A percentile compares a stretch with the other conserved stretches of the same genome.
phyloP scores from a whole-genome alignment of 1,284 basidiomycete genomes.

The Trichosporon ovoides region DNA sequence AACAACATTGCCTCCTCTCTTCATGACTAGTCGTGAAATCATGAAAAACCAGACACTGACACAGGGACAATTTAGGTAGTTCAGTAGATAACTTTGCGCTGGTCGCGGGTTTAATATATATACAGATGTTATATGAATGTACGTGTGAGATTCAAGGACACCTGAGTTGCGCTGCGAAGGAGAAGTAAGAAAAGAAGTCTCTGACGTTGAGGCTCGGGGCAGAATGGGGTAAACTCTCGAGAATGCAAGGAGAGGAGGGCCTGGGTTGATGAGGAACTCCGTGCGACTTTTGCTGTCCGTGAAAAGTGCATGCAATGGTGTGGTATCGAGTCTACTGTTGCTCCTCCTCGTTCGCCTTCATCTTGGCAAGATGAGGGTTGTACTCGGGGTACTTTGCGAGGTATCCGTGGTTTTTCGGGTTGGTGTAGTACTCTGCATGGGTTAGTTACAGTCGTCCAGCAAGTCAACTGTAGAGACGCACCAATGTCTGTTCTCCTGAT shows the following conservation, averaged over 20 bases:
- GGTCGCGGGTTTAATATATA: not conserved
- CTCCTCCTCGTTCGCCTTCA: constrained; percentile 1
- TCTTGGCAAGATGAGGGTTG: constrained; percentile 8
- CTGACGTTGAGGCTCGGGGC: no score
- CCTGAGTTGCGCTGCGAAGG: no score
- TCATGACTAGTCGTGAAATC: constrained; percentile 1
- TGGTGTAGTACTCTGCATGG: constrained; percentile 47
- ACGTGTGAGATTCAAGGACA: not conserved
- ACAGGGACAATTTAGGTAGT: constrained; percentile 6
- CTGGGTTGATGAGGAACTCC: no score
- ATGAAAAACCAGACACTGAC: constrained; percentile 4
- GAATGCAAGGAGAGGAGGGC: no score
- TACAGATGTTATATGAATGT: constrained; percentile 5
- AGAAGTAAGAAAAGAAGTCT: no score
- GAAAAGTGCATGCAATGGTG: constrained; percentile 4
- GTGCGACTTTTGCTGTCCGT: constrained; percentile 1
- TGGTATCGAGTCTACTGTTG: constrained; percentile 1
- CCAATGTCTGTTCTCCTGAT: constrained; percentile 78
- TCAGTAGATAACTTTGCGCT: constrained; percentile 3
- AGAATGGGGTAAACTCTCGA: no score
- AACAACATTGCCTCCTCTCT: not conserved
- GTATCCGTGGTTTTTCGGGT: constrained; percentile 48
- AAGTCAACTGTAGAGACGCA: constrained; percentile 50
- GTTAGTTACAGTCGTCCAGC: not conserved
- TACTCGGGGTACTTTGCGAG: constrained; percentile 30